Conservation (phyloP, 2,329 filamentous ascomycete genomes). For the Alternaria triticina region DNA sequence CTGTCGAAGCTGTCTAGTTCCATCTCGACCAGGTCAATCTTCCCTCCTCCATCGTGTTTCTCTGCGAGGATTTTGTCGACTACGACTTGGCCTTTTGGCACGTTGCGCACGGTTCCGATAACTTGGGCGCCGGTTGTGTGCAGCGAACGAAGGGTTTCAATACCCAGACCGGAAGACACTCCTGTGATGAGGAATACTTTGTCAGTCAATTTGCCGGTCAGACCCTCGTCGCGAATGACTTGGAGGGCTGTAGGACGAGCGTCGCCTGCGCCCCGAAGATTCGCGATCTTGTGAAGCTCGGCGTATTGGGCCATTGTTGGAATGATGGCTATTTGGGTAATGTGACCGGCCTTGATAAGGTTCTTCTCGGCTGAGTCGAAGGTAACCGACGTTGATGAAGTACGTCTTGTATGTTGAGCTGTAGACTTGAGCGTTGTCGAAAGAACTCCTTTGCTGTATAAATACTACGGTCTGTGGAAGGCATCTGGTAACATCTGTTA, state of each 20-base stretch:
- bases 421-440: not conserved
- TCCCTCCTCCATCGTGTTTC: not conserved
- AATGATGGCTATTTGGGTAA: not conserved
- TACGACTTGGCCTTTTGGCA: not conserved
- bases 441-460: not conserved
- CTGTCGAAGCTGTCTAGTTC: constrained; percentile 19
- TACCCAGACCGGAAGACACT: not conserved
- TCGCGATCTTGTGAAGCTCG: not conserved
- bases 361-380: not conserved
- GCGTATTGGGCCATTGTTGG: not conserved
- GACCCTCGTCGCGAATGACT: not conserved
- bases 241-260: not conserved
- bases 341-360: not conserved
- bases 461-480: not conserved
- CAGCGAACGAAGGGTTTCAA: not conserved
- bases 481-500: not conserved
- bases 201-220: not conserved
- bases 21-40: constrained; percentile 15
- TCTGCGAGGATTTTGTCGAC: not conserved
- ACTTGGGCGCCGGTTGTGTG: not conserved
- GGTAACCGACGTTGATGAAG: not conserved
- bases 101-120: not conserved
- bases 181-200: not conserved
- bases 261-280: not conserved
- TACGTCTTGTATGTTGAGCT: not conserved